Evolutionary conservation across 768 basidiomycete species (phyloP).

Genomic region (Lactifluus echinatus): DNA sequence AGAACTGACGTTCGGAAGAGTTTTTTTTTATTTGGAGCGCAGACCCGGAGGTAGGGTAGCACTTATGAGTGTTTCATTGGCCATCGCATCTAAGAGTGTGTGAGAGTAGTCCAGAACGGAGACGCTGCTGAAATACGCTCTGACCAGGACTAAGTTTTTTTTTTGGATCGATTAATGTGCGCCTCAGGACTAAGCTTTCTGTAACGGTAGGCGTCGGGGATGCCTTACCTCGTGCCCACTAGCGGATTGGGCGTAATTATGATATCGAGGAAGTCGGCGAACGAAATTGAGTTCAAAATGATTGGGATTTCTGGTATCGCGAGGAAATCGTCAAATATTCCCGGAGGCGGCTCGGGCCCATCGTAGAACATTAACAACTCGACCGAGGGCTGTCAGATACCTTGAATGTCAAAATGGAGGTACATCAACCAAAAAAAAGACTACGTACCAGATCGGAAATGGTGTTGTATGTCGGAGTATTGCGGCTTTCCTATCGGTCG

Average conservation of each 20-base stretch:
- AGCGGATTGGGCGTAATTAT: not conserved
- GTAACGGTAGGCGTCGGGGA: not conserved
- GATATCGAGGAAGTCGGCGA: not conserved
- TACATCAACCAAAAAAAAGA: not conserved
- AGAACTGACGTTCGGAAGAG: not conserved
- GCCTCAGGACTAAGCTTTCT: no score
- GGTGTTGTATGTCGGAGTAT: slow-evolving; percentile 6
- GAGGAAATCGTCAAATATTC: slow-evolving; percentile 20
- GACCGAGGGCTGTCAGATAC: not conserved
- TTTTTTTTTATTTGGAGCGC: not conserved
- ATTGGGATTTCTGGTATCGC: not conserved
- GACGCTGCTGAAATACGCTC: slow-evolving; percentile 4
- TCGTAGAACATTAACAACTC: slow-evolving; percentile 21
- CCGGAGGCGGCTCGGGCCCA: slow-evolving; percentile 18
- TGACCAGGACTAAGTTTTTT: not conserved
- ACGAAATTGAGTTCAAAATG: not conserved
- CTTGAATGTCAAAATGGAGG: not conserved
- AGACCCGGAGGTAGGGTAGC: not conserved
- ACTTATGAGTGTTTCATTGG: slow-evolving; percentile 6
- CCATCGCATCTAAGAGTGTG: not conserved
- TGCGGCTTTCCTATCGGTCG: slow-evolving; percentile 9
- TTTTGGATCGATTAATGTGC: no score
- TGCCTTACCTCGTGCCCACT: not conserved
- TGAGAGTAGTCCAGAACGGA: not conserved
- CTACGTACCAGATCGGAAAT: not conserved